Percentiles rank a stretch among this genome's conserved stretches.
phyloP scores from a whole-genome alignment of 768 basidiomycete genomes.

The Naganishia kalamii region DNA sequence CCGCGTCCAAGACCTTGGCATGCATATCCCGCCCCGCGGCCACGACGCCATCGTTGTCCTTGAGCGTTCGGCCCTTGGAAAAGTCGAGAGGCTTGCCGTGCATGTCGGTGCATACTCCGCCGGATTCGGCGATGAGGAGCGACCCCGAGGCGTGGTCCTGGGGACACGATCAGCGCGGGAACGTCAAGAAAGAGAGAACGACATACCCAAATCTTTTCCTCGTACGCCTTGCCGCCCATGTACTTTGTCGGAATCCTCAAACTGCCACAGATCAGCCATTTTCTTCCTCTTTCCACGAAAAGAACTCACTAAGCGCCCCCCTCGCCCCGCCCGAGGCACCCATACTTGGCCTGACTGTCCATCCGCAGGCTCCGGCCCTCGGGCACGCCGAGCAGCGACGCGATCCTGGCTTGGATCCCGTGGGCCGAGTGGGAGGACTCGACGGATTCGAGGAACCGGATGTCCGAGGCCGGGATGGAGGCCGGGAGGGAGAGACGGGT shows the following conservation, averaged over 20 bases:
- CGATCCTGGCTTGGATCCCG: conserved; percentile 69
- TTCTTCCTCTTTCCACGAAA: too few relatives aligned
- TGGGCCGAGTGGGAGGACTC: conserved; percentile 90
- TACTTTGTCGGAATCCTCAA: conserved; percentile 47
- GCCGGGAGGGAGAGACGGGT: conserved; percentile 53
- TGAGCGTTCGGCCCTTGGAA: conserved; percentile 74
- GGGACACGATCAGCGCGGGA: background rate
- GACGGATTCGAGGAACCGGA: conserved; percentile 75
- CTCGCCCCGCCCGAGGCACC: conserved; percentile 75
- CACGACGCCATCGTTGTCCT: conserved; percentile 79
- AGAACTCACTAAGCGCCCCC: conserved; percentile 53
- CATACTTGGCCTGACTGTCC: conserved; percentile 97
- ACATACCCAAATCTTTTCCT: conserved; percentile 86
- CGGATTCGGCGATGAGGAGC: conserved; percentile 78
- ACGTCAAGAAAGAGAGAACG: background rate
- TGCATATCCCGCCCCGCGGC: conserved; percentile 72
- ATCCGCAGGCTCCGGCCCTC: conserved; percentile 60
- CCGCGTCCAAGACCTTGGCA: conserved; percentile 62
- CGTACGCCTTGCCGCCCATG: conserved; percentile 57
- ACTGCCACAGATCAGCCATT: conserved; percentile 19
- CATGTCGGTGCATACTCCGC: conserved; percentile 80
- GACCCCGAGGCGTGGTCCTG: conserved; percentile 87
- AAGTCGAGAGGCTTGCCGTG: conserved; percentile 74
- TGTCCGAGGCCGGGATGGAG: background rate
- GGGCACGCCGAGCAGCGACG: conserved; percentile 57